Evolutionary conservation across 306 rosid genomes (phyloP), one percentile per base, ranked within the genome.

Genomic region (Mimosa pudica): DNA sequence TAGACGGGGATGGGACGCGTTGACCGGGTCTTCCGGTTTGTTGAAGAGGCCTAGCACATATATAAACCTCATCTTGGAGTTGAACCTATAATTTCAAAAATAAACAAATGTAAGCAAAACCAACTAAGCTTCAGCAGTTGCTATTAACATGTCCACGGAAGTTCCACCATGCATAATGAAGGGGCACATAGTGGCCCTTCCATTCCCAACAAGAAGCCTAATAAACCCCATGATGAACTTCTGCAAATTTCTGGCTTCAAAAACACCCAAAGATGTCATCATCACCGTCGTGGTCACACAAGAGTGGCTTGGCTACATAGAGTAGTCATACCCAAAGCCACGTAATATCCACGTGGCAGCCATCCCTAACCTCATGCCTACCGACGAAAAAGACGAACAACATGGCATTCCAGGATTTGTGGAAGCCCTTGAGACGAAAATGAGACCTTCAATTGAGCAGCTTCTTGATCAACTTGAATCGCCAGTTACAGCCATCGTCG

Each of bases 211-310:
- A 30, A 48, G 90, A 32, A 86, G 92, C 47, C 92, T 85, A 76
- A 66, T 89, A 73, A 89, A 89, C 86, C 90, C 92, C 30, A 86
- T 90, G 87, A 87, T 92, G 87, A 89, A 69, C 79, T 78, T 92
- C 58, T 92, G 91, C 87, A 89, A 87, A 35, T 52, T 79, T n/a
- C 81, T 88, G 4, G 36, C 79, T 18, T 88, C 85, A 1, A 70
- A 55, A 55, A 73, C 6, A 13, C 78, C 68, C 44, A 12, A 65
- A 5, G 18, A 78, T 1, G 64, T 84, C 6, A 81, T 87, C 45
- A 67, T 89, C 80, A 87, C 91, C 63, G 73, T 87, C 47, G 86
- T 86, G 18, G 61, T 88, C 76, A 89, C 91, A 4, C 66, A 89
- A 47, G 91, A 89, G 62, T 89, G 93, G 90, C 81, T 80, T 47